Evolutionary conservation across 1,284 basidiomycete species (phyloP), one percentile per base, ranked within the genome.

Genomic region (Ceratobasidium theobromae): DNA sequence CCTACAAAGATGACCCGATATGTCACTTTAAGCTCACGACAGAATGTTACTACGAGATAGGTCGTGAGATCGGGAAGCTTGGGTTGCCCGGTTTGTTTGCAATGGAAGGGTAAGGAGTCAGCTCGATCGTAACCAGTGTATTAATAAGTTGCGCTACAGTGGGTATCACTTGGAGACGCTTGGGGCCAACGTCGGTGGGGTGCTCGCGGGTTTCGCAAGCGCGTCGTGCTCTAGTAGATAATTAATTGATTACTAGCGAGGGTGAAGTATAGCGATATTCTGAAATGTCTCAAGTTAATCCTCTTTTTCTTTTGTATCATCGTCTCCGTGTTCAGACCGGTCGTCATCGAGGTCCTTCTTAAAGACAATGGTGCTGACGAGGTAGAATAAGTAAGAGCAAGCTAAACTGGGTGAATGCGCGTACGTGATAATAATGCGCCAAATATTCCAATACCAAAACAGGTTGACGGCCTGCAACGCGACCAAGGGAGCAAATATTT

Each of bases 401-500:
- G 16, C 25, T 12, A n/a, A 23, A 32, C 21, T 35, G 41, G 14
- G 65, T 41, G 12, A 41, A 28, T 28, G 28, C 35, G 74, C 80
- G 54, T 70, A 86, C 84, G 83, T 78, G 55, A 76, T 73, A 14
- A 82, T 74, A 67, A 96, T 88, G 60, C 91, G 85, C 75, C 84
- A 77, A 73, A 95, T 93, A 49, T 93, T 79, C 76, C 81, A 86
- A 75, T 92, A 95, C 93, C 93, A 96, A 79, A 96, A 96, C 21
- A 95, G 70, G 74, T 97, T 96, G 72, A 98, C 81, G 68, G 85
- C 72, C 75, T 94, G 93, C 12, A 98, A 80, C 0, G 91, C 76
- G 11, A 86, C 72, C 67, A 97, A 79, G 0, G 93, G 89, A 0
- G 76, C 71, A 72, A 95, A 92, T 54, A 95, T 85, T 73, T 93